Evolutionary conservation across 176 grass and related monocot genomes (phyloP).

Genomic region (sorghum (Sorghum bicolor)): DNA sequence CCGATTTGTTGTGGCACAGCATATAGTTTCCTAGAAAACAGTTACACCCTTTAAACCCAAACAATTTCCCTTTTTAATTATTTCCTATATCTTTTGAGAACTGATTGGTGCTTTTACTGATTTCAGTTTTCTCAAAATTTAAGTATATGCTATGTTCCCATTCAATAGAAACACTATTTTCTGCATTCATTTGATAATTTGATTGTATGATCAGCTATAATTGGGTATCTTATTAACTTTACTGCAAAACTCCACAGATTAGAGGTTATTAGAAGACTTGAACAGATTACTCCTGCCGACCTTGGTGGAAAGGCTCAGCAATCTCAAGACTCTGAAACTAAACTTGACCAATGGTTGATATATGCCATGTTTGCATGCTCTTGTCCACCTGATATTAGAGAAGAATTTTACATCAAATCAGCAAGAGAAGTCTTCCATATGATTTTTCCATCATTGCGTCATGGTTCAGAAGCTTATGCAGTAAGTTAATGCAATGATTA

Average conservation of each 20-base stretch:
- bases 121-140: background rate
- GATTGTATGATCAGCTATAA: background rate
- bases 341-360: conserved; percentile 95
- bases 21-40: background rate
- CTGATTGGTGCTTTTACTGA: background rate
- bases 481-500: conserved; percentile 54
- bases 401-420: conserved; percentile 51
- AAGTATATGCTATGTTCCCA: background rate
- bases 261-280: conserved; percentile 84
- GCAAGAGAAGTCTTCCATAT: conserved; percentile 93
- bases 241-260: conserved; percentile 46
- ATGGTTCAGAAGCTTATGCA: conserved; percentile 91
- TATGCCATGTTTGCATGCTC: conserved; percentile 97
- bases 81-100: background rate
- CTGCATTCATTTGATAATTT: conserved; percentile 17
- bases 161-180: background rate
- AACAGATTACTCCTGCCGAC: conserved; percentile 82
- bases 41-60: background rate
- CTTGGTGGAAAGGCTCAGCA: conserved; percentile 91
- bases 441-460: conserved; percentile 84
- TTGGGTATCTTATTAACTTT: conserved; percentile 18
- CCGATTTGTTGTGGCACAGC: background rate
- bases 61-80: background rate
- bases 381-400: conserved; percentile 70
- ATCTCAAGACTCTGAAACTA: conserved; percentile 76